These are phyloP conservation scores for Rhodotorula sp. DNA, from an alignment of 1,284 basidiomycete species.

Conservation along the genomic window DNA sequence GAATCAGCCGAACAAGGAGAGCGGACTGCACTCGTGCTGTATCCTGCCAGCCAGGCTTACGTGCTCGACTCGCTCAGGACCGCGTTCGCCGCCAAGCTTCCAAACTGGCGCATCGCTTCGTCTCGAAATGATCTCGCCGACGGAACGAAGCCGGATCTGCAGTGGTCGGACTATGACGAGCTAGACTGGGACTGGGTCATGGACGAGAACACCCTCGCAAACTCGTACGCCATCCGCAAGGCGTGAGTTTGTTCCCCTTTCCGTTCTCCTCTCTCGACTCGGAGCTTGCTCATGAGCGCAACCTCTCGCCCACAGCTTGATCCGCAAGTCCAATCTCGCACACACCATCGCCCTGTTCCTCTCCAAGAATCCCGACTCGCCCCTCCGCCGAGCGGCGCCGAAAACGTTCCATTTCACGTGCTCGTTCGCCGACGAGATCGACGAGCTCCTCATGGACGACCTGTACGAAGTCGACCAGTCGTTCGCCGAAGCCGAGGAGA, in stretches of 20 bases:
- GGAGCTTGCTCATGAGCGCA: neutral
- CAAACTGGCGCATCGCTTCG: conserved; percentile 3
- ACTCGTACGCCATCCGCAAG: conserved; percentile 43
- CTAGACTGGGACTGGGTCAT: conserved; percentile 41
- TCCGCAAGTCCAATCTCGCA: conserved; percentile 91
- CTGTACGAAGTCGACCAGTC: conserved; percentile 77
- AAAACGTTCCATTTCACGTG: conserved; percentile 85
- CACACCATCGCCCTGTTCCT: conserved; percentile 71
- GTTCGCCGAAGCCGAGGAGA: conserved; percentile 56
- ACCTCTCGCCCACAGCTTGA: conserved; percentile 55
- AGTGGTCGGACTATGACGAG: conserved; percentile 45
- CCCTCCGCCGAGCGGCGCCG: conserved; percentile 62
- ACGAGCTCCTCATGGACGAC: conserved; percentile 91
- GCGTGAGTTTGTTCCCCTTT: conserved; percentile 44
- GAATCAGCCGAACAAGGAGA: neutral
- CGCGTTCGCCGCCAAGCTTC: conserved; percentile 18
- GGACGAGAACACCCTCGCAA: conserved; percentile 23
- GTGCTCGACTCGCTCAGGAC: conserved; percentile 22
- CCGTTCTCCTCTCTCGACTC: conserved; percentile 14
- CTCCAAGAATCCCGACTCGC: conserved; percentile 66
- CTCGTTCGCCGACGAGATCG: conserved; percentile 89
- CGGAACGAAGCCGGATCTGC: conserved; percentile 20
- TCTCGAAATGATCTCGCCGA: neutral
- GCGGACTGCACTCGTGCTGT: conserved; percentile 18
- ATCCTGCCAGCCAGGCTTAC: conserved; percentile 26